phyloP scores from a whole-genome alignment of 176 grass and related monocot species.

The Triticum monococcum region DNA sequence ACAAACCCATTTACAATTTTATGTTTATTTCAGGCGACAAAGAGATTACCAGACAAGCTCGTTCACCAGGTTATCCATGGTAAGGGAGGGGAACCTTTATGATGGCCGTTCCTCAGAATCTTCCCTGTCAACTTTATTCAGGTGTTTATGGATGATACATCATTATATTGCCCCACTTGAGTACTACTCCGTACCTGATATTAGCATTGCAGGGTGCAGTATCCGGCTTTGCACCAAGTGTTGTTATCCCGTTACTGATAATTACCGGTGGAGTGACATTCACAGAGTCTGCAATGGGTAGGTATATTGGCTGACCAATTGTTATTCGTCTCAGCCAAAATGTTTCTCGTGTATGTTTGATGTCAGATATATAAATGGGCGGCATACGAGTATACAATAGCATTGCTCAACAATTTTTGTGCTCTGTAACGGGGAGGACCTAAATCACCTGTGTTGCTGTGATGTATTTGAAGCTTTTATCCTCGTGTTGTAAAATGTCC shows the following conservation, averaged over 20 bases:
- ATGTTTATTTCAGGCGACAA: conserved; percentile 62
- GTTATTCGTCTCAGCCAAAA: not conserved
- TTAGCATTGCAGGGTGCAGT: not conserved
- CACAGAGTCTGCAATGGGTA: not conserved
- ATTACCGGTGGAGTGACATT: not conserved
- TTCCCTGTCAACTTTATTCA: not conserved
- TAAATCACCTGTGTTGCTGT: not conserved
- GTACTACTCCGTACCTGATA: not conserved
- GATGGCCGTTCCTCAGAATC: not conserved
- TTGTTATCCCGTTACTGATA: not conserved
- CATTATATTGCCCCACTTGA: not conserved
- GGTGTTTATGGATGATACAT: not conserved
- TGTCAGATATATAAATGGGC: not conserved
- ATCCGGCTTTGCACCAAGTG: conserved; percentile 16
- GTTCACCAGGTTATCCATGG: conserved; percentile 60
- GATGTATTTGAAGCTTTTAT: not conserved
- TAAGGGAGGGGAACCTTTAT: conserved; percentile 27
- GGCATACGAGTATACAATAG: not conserved
- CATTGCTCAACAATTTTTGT: not conserved
- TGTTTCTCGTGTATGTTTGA: not conserved
- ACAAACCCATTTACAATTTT: conserved; percentile 18
- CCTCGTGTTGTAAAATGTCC: not conserved
- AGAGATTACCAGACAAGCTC: conserved; percentile 66
- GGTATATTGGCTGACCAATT: not conserved
- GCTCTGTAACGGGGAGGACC: not conserved